These are phyloP conservation scores for Bolboschoenoplectus hybrid DNA, from an alignment of 202 grass and related monocot genomes.

Conservation along the genomic window DNA sequence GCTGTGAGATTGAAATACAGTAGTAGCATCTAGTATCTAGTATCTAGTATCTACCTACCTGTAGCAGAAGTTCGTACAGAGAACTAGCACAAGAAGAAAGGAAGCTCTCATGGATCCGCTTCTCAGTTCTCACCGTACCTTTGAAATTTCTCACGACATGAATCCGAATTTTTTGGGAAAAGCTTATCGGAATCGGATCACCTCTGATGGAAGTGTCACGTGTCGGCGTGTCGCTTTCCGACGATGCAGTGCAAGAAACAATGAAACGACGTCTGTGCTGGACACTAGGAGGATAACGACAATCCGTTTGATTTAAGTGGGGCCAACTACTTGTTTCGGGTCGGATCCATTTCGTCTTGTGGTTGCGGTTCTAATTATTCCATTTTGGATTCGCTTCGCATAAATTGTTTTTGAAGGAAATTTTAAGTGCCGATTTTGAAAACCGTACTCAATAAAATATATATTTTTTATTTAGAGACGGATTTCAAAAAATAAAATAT, in stretches of 20 bases:
- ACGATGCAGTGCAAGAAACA: background rate
- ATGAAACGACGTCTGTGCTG: background rate
- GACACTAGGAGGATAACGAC: background rate
- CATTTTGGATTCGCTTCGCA: too few species aligned
- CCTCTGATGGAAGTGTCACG: background rate
- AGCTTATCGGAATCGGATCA: background rate
- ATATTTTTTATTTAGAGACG: too few species aligned
- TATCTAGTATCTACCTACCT: background rate
- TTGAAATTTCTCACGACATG: background rate
- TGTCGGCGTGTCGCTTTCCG: conserved; percentile 2
- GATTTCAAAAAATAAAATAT: too few species aligned
- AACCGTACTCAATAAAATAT: too few species aligned
- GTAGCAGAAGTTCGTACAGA: conserved; percentile 18
- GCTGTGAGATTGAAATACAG: background rate
- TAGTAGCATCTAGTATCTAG: background rate
- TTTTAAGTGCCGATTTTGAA: too few species aligned
- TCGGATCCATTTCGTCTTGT: background rate
- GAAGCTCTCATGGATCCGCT: conserved; percentile 3
- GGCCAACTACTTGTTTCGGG: background rate
- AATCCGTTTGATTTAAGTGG: background rate
- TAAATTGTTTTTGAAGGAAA: too few species aligned
- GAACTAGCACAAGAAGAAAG: conserved; percentile 29
- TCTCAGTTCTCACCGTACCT: background rate
- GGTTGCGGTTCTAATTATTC: background rate
- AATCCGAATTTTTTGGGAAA: background rate